Evolutionary conservation across 1,284 basidiomycete species (phyloP).

Genomic region (Ustilago hordei): DNA sequence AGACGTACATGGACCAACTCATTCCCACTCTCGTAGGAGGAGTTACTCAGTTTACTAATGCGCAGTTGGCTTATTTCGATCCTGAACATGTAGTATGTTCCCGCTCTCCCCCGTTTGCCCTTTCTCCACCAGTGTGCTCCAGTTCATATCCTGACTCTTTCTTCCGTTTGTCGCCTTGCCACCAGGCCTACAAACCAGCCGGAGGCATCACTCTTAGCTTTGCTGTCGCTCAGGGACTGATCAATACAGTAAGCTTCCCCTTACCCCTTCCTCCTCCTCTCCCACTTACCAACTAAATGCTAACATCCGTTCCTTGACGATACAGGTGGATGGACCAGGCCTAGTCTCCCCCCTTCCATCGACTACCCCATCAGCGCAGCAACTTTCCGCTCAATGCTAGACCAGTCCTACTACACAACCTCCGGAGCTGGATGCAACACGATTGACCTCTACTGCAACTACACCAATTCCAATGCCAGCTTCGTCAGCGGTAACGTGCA

Average conservation of each 20-base stretch:
- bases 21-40: constrained; percentile 20
- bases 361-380: constrained; percentile 13
- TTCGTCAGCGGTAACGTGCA: constrained; percentile 23
- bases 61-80: constrained; percentile 27
- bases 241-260: constrained; percentile 14
- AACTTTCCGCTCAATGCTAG: constrained; percentile 15
- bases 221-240: constrained; percentile 17
- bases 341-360: constrained; percentile 14
- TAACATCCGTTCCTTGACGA: too few species aligned
- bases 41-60: constrained; percentile 14
- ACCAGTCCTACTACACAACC: constrained; percentile 29
- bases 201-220: constrained; percentile 18
- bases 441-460: constrained; percentile 27
- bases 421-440: constrained; percentile 19
- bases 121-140: not conserved
- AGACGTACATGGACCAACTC: constrained; percentile 23
- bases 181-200: constrained; percentile 20
- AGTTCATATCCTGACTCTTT: not conserved
- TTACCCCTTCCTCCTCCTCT: not conserved
- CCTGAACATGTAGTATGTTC: constrained; percentile 21
- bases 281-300: not conserved
- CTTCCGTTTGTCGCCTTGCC: not conserved
- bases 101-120: not conserved
- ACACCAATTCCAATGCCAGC: constrained; percentile 25
- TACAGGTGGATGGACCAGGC: constrained; percentile 28